A percentile compares a stretch with the other conserved stretches of the same genome.
Conservation (phyloP, 2,329 filamentous ascomycete species). For the Aspergillus awamori region DNA sequence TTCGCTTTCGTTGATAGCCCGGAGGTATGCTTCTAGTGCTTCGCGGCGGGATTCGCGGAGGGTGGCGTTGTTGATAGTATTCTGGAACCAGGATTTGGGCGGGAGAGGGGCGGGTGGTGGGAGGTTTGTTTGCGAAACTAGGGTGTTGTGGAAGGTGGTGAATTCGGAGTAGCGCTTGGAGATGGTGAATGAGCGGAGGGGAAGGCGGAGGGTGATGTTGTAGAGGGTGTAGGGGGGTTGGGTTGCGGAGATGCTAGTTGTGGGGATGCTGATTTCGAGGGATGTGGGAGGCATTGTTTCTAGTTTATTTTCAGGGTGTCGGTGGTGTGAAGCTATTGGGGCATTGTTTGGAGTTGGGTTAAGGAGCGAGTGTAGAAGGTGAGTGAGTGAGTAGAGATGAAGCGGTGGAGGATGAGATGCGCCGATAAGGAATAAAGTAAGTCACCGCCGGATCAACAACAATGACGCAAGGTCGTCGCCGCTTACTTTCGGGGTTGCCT, state of each 20-base stretch:
- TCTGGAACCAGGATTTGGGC: constrained; percentile 63
- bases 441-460: constrained; percentile 8
- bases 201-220: constrained; percentile 63
- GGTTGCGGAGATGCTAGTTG: constrained; percentile 49
- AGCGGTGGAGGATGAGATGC: not conserved
- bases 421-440: not conserved
- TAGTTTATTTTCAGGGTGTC: not conserved
- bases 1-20: constrained; percentile 58
- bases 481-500: not conserved
- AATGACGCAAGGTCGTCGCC: constrained; percentile 6
- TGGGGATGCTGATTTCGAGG: constrained; percentile 54
- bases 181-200: constrained; percentile 61
- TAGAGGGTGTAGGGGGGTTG: constrained; percentile 63
- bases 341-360: constrained; percentile 3
- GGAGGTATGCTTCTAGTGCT: constrained; percentile 61
- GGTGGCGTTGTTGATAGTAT: constrained; percentile 58
- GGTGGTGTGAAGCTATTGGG: not conserved
- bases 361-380: constrained; percentile 1
- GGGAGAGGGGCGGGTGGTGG: constrained; percentile 60
- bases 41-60: constrained; percentile 61
- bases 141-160: constrained; percentile 54
- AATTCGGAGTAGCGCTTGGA: constrained; percentile 69
- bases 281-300: constrained; percentile 43
- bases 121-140: constrained; percentile 54
- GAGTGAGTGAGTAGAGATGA: not conserved